Base-by-base conservation (phyloP, 768 basidiomycete genomes). In the Brasilioporus rufonigricans region DNA sequence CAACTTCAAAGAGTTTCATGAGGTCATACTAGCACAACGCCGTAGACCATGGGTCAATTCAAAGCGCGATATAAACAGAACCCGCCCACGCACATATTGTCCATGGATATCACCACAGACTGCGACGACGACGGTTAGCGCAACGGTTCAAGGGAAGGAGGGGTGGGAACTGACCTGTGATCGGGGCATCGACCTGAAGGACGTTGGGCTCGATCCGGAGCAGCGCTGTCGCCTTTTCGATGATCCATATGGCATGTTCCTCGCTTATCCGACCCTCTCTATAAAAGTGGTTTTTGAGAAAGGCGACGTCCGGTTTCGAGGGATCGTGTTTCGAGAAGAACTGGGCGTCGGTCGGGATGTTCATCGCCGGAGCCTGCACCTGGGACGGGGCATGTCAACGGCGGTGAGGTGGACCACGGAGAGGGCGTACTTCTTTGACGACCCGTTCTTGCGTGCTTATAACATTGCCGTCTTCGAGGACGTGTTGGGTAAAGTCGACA, bases 61-160 rank as follows among this genome's bases (percentile, higher is more conserved):
- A 61, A 33, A 58, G 57, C 27, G 29, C 24, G 48, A 26, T 50
- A 31, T 29, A 19, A 50, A 50, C 53, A 52, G 35, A 44, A 53
- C 49, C 41, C 35, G 54, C 50, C 33, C 52, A 63, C 90, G 70
- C 64, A 97, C 96, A 76, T 99, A 99, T 91, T 99, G 96, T 1
- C 96, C 96, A 65, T 98, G 96, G 44, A 98, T 97, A 75, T 98
- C 96, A 45, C 96, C 97, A 71, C 96, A 98, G 35, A 94, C 93
- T 93, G 5, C 1, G n/a, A 32, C 19, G 16, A 33, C 19, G 35
- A 19, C 33, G 21, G 55, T 63, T 27, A 61, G 54, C 26, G 43
- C 29, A 1, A 29, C 12, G 36, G 13, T 16, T 35, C 23, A 16
- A 9, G 26, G 26, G 23, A 44, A 50, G 5, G 44, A n/a, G 32